Evolutionary conservation across 306 rosid species (phyloP).

Genomic region (Vicia villosa): DNA sequence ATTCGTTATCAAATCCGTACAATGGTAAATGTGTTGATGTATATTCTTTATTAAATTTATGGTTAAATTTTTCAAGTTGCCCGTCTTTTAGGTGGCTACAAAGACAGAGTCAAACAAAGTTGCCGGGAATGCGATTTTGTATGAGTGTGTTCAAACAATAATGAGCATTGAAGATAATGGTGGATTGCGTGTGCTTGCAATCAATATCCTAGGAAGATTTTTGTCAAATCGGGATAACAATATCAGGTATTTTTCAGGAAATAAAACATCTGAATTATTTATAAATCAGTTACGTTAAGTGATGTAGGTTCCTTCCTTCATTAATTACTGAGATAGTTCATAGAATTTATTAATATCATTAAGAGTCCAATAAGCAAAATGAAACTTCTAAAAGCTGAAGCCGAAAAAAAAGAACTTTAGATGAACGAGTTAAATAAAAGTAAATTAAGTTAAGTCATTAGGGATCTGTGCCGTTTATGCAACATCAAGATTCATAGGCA

Average conservation of each 20-base stretch:
- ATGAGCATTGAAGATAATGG: conserved; percentile 98
- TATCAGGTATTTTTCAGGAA: conserved; percentile 65
- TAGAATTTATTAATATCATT: neutral
- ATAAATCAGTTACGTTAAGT: neutral
- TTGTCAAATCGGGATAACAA: conserved; percentile 96
- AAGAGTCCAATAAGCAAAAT: conserved; percentile 4
- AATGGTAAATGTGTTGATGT: conserved; percentile 13
- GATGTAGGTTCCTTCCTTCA: conserved; percentile 6
- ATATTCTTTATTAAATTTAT: conserved; percentile 26
- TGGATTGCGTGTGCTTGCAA: conserved; percentile 96
- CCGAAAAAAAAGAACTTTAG: neutral
- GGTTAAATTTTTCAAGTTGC: conserved; percentile 30
- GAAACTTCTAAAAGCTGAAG: conserved; percentile 1
- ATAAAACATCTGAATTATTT: conserved; percentile 33
- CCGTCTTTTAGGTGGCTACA: conserved; percentile 78
- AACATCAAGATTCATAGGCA: conserved; percentile 15
- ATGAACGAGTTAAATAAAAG: conserved; percentile 1
- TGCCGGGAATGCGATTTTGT: conserved; percentile 94
- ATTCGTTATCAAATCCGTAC: conserved; percentile 25
- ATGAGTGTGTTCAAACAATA: conserved; percentile 95
- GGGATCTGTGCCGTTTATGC: neutral
- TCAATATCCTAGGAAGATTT: conserved; percentile 96
- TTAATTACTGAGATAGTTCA: conserved; percentile 3
- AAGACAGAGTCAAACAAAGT: conserved; percentile 97
- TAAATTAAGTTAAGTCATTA: conserved; percentile 6